Base-by-base conservation (phyloP, 768 basidiomycete genomes). In the Leccinum ochraceum region DNA sequence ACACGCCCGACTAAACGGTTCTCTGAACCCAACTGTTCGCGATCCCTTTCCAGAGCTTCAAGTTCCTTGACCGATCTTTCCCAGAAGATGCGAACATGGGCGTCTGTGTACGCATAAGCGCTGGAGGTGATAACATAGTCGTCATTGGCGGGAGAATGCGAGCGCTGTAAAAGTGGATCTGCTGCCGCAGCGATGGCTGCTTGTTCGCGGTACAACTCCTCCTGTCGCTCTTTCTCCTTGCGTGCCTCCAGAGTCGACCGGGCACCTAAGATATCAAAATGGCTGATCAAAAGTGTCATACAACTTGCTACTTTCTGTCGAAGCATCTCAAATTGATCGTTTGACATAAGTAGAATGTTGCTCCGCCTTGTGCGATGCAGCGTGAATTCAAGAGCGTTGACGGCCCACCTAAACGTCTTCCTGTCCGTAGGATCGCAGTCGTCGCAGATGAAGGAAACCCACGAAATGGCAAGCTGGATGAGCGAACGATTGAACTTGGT, bases 381-480 rank as follows among this genome's bases (percentile, higher is more conserved):
- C 1, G 94, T 88, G 70, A 95, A 98, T 70, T 97, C 94, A 32
- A 99, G 84, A 2, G 97, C 95, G 60, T 89, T 92, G 56, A 99
- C 95, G 8, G 97, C 95, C 95, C 95, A 98, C 71, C 92, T 90
- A 82, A 99, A 99, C 0, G 94, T 98, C 73, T 89, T 91, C 59
- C 94, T 85, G 73, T 98, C 95, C 36, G 92, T 90, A 8, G 95
- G 94, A 67, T 97, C 92, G 77, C 97, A 99, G 67, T 95, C 93
- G 70, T 98, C 95, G 76, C 94, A 97, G 64, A 98, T 96, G 80
- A 99, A 98, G 49, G 94, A 89, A 36, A 98, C 93, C 96, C 96
- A 99, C 13, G 92, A 90, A 67, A 98, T 98, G 10, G 95, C 94
- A 56, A 98, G 83, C 61, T 87, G 89, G 74, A 95, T 89, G 36